Evolutionary conservation across 768 basidiomycete genomes (phyloP).

Genomic region (Harrya chromipes): DNA sequence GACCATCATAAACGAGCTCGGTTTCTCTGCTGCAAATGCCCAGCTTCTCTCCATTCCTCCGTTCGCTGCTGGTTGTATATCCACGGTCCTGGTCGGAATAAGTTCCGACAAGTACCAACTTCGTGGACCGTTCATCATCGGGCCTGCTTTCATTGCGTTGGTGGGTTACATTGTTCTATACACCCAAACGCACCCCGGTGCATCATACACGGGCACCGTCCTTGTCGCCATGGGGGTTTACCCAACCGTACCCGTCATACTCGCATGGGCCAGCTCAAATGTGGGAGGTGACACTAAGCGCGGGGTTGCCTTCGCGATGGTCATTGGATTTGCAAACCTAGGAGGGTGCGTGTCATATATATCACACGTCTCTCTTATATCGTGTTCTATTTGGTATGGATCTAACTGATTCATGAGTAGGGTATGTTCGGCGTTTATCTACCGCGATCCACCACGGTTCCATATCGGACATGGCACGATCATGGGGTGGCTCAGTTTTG

Average conservation of each 20-base stretch:
- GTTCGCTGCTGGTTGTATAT: slow-evolving; percentile 41
- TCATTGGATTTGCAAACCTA: slow-evolving; percentile 49
- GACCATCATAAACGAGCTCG: slow-evolving; percentile 42
- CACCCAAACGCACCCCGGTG: slow-evolving; percentile 8
- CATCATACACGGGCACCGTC: slow-evolving; percentile 42
- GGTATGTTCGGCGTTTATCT: slow-evolving; percentile 36
- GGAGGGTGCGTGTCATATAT: slow-evolving; percentile 36
- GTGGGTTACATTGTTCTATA: slow-evolving; percentile 48
- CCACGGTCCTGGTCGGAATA: slow-evolving; percentile 38
- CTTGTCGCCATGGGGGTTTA: slow-evolving; percentile 48
- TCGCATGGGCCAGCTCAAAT: slow-evolving; percentile 51
- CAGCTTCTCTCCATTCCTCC: slow-evolving; percentile 44
- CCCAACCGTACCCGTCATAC: slow-evolving; percentile 39
- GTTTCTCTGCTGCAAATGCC: slow-evolving; percentile 46
- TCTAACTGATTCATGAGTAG: slow-evolving; percentile 20
- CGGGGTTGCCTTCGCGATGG: slow-evolving; percentile 46
- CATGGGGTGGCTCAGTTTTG: slow-evolving; percentile 24
- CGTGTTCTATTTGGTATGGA: not conserved
- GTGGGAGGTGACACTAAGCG: slow-evolving; percentile 49
- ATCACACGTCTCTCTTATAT: too few species aligned
- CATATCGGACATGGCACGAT: slow-evolving; percentile 30
- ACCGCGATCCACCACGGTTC: slow-evolving; percentile 31
- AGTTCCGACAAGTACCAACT: slow-evolving; percentile 38
- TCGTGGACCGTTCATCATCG: slow-evolving; percentile 45
- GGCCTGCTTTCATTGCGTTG: slow-evolving; percentile 35